phyloP scores from a whole-genome alignment of 805 yeast genomes.

The Saturnispora ahearnii region DNA sequence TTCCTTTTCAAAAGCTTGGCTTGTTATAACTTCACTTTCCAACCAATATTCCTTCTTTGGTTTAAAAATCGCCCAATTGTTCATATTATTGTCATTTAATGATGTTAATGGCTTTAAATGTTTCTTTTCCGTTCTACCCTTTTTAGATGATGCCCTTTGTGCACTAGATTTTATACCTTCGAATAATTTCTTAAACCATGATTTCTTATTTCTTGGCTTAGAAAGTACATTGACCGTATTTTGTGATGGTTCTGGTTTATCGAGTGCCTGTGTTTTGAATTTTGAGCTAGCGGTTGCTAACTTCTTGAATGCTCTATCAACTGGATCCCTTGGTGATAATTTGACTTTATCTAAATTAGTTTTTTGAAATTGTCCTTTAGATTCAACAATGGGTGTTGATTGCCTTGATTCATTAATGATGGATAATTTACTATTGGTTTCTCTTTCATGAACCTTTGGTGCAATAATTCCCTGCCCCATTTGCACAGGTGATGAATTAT shows the following conservation, averaged over 20 bases:
- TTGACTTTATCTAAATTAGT: neutral
- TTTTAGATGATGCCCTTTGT: neutral
- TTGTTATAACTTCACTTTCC: constrained; percentile 10
- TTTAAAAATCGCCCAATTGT: neutral
- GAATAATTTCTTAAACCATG: neutral
- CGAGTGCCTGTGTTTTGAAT: neutral
- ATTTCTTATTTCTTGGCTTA: neutral
- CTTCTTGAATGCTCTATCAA: neutral
- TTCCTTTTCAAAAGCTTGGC: constrained; percentile 1
- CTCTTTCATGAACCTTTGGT: neutral
- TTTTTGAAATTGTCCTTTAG: neutral
- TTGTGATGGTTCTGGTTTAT: neutral
- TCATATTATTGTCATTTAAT: neutral
- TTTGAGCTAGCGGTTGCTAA: neutral
- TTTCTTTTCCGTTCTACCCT: neutral
- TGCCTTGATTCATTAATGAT: constrained; percentile 3
- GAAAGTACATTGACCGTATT: neutral
- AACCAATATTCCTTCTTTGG: constrained; percentile 9
- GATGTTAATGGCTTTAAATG: neutral
- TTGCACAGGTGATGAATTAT: neutral
- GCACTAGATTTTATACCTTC: neutral
- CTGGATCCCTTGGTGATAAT: neutral
- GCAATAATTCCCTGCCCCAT: neutral
- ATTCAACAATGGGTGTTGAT: neutral
- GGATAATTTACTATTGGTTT: neutral